A percentile compares a stretch with the other conserved stretches of the same genome.
phyloP scores from a whole-genome alignment of 176 grass and related monocot species.

The Aechmea fasciata region DNA sequence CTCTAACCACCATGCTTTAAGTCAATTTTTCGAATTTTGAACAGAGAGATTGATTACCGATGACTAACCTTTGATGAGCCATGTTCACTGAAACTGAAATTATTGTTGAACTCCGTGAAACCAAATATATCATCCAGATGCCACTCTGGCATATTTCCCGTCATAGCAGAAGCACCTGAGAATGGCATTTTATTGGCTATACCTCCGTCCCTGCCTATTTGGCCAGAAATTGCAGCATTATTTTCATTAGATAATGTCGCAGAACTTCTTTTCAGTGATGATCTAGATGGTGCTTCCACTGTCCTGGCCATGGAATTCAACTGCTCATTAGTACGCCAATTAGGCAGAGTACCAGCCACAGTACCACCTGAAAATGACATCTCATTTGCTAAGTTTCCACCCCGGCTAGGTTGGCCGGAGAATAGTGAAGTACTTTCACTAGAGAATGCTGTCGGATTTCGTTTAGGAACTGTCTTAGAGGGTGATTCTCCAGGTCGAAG shows the following conservation, averaged over 20 bases:
- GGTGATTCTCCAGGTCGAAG: constrained; percentile 17
- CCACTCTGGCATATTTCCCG: constrained; percentile 41
- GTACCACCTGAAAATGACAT: constrained; percentile 25
- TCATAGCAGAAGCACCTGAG: constrained; percentile 27
- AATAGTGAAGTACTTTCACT: constrained; percentile 23
- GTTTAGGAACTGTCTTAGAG: constrained; percentile 22
- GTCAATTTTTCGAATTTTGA: neutral
- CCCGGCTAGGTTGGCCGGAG: constrained; percentile 21
- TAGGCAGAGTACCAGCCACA: constrained; percentile 25
- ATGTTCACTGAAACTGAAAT: constrained; percentile 43
- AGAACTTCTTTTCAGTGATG: constrained; percentile 12
- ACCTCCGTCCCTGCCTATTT: constrained; percentile 29
- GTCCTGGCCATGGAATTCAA: constrained; percentile 30
- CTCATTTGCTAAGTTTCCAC: constrained; percentile 19
- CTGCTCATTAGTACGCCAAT: constrained; percentile 54
- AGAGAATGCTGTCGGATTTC: constrained; percentile 15
- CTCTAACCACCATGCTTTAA: neutral
- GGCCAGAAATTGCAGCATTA: constrained; percentile 25
- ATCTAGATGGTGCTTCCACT: constrained; percentile 21
- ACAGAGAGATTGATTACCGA: neutral
- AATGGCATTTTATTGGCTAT: constrained; percentile 27
- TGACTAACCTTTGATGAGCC: constrained; percentile 49
- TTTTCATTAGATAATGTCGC: constrained; percentile 25
- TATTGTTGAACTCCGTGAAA: constrained; percentile 41
- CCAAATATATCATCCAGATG: constrained; percentile 48